Conservation (phyloP, 495 filamentous ascomycete genomes). For the Daldinia bambusicola region DNA sequence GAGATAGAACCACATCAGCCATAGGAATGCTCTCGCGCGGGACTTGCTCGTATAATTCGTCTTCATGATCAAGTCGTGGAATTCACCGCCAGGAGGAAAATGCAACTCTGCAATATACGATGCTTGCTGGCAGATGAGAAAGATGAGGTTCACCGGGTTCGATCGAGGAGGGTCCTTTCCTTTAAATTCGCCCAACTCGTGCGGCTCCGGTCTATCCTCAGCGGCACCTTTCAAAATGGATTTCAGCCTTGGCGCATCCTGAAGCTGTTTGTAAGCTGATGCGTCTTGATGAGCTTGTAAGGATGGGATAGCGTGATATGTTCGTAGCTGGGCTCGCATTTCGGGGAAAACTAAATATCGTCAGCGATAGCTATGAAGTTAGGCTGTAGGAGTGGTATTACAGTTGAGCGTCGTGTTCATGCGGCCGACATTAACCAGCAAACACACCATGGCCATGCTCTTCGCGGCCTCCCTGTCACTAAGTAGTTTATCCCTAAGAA, state of each 20-base stretch:
- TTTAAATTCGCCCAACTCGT: slow-evolving; percentile 85
- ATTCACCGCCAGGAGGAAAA: slow-evolving; percentile 86
- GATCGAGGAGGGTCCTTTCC: slow-evolving; percentile 75
- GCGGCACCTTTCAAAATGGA: slow-evolving; percentile 97
- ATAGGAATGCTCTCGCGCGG: slow-evolving; percentile 89
- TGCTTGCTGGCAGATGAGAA: slow-evolving; percentile 91
- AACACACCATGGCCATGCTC: slow-evolving; percentile 99
- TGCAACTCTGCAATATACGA: slow-evolving; percentile 92
- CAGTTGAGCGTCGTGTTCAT: slow-evolving; percentile 99
- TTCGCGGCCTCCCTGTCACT: slow-evolving; percentile 91
- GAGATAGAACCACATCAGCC: slow-evolving; percentile 99
- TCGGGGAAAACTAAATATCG: slow-evolving; percentile 86
- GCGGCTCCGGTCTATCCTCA: slow-evolving; percentile 89
- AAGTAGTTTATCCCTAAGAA: slow-evolving; percentile 94
- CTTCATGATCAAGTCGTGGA: slow-evolving; percentile 96
- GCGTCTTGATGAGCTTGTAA: slow-evolving; percentile 94
- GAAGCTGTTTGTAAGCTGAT: slow-evolving; percentile 96
- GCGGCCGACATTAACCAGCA: slow-evolving; percentile 94
- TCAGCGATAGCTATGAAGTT: slow-evolving; percentile 45
- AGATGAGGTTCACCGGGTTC: slow-evolving; percentile 96
- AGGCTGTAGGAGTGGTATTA: slow-evolving; percentile 55
- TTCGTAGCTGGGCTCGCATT: slow-evolving; percentile 97
- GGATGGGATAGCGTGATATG: slow-evolving; percentile 97
- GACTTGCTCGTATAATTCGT: slow-evolving; percentile 82
- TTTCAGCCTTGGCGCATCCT: slow-evolving; percentile 95